phyloP scores from a whole-genome alignment of 352 stramenopile genomes.

The Globisporangium mamillatum region DNA sequence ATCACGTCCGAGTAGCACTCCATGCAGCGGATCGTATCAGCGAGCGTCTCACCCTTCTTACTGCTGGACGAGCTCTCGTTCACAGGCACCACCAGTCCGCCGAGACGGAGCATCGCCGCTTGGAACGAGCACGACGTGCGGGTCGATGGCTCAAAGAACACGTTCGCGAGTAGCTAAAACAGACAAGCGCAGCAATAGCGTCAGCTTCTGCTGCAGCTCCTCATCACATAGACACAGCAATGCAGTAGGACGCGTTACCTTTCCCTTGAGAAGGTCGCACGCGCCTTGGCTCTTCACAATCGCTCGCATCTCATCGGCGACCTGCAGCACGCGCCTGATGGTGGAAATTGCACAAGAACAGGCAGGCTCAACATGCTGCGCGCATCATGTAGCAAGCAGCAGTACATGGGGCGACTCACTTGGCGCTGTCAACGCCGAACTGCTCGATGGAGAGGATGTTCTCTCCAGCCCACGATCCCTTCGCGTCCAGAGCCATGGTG shows the following conservation, averaged over 20 bases:
- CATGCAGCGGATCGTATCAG: slow-evolving; percentile 96
- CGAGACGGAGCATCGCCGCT: slow-evolving; percentile 95
- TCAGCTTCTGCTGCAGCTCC: neutral
- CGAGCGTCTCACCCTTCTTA: slow-evolving; percentile 98
- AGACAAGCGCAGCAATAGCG: neutral
- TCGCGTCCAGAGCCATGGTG: slow-evolving; percentile 46
- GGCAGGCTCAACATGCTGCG: neutral
- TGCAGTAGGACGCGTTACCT: slow-evolving; percentile 27
- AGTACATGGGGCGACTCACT: slow-evolving; percentile 32
- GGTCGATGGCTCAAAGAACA: slow-evolving; percentile 99
- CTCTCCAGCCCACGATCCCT: slow-evolving; percentile 62
- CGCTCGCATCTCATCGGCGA: slow-evolving; percentile 82
- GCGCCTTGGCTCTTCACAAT: slow-evolving; percentile 74
- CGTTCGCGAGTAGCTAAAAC: slow-evolving; percentile 88
- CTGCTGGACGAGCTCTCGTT: slow-evolving; percentile 93
- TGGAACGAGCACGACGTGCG: slow-evolving; percentile 98
- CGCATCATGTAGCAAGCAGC: slow-evolving; percentile 3
- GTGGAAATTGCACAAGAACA: slow-evolving; percentile 9
- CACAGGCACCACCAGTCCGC: slow-evolving; percentile 93
- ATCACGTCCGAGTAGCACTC: slow-evolving; percentile 96
- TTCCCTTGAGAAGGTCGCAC: slow-evolving; percentile 80
- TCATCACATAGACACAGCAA: neutral
- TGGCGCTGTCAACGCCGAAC: slow-evolving; percentile 70
- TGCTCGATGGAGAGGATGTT: slow-evolving; percentile 80
- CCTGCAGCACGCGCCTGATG: slow-evolving; percentile 56